Percentiles rank a stretch among this genome's conserved stretches.
Evolutionary conservation across 768 basidiomycete genomes (phyloP).

Genomic region (Candolleomyces eurysporus): DNA sequence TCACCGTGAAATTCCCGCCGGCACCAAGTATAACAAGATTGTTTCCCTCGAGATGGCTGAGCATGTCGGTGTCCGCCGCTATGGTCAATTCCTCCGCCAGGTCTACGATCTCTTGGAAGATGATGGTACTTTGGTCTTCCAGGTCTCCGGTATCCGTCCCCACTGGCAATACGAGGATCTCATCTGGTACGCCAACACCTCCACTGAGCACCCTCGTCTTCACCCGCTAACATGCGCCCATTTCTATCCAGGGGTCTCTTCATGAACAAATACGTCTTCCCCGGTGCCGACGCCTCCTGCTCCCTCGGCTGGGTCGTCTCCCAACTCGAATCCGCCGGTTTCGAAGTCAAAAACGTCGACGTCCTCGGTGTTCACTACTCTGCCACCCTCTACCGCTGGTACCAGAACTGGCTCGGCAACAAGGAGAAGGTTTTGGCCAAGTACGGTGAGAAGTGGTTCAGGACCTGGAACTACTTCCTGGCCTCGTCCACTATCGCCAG

Average conservation of each 20-base stretch:
- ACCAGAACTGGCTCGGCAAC: constrained; percentile 96
- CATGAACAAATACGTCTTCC: constrained; percentile 99
- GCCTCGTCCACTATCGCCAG: constrained; percentile 86
- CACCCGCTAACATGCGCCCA: background rate
- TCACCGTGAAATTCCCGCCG: constrained; percentile 85
- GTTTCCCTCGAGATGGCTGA: constrained; percentile 98
- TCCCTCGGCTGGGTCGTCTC: constrained; percentile 93
- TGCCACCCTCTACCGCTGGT: constrained; percentile 89
- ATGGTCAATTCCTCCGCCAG: constrained; percentile 83
- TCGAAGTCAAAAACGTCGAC: constrained; percentile 95
- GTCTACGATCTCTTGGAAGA: constrained; percentile 93
- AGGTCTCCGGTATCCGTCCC: constrained; percentile 95
- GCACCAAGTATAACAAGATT: constrained; percentile 86
- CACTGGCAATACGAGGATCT: constrained; percentile 99
- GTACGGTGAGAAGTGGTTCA: constrained; percentile 93
- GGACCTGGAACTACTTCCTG: constrained; percentile 97
- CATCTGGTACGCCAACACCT: constrained; percentile 66
- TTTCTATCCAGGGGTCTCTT: constrained; percentile 70
- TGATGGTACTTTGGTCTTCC: constrained; percentile 91
- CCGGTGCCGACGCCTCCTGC: constrained; percentile 95
- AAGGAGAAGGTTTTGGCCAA: constrained; percentile 83
- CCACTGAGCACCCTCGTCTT: background rate
- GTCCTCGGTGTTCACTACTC: constrained; percentile 98
- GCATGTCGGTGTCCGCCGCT: constrained; percentile 96
- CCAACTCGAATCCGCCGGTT: constrained; percentile 84